A percentile compares a stretch with the other conserved stretches of the same genome.
Evolutionary conservation across 2,329 filamentous ascomycete species (phyloP).

Genomic region (Reticulascus tulasneorum): DNA sequence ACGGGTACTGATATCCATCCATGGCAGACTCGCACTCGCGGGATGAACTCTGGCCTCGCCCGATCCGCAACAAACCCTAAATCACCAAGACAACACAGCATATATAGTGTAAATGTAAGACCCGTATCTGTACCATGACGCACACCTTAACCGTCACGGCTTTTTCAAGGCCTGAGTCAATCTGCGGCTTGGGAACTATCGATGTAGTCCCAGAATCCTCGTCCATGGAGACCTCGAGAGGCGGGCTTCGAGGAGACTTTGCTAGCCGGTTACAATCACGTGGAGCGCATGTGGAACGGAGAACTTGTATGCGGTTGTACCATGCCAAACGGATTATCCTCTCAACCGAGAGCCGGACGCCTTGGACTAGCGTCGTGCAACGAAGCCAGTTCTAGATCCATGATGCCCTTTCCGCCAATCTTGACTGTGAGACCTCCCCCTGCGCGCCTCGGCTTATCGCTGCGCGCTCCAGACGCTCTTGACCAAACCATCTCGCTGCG

Average conservation of each 20-base stretch:
- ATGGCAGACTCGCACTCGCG: no score
- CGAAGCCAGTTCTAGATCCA: slow-evolving; percentile 18
- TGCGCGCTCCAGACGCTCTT: slow-evolving; percentile 92
- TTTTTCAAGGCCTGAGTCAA: slow-evolving; percentile 56
- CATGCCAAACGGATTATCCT: slow-evolving; percentile 16
- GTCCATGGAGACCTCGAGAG: slow-evolving; percentile 35
- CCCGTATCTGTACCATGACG: slow-evolving; percentile 65
- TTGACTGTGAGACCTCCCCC: neutral
- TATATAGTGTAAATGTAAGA: slow-evolving; percentile 53
- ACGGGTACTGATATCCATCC: no score
- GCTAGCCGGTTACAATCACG: slow-evolving; percentile 40
- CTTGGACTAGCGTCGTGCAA: slow-evolving; percentile 32
- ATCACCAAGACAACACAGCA: no score
- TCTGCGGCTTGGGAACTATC: slow-evolving; percentile 59
- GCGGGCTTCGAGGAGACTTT: slow-evolving; percentile 53
- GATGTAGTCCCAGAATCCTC: slow-evolving; percentile 52
- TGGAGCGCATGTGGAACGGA: slow-evolving; percentile 30
- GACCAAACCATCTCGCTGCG: slow-evolving; percentile 92
- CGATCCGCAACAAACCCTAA: no score
- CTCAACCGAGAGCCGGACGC: slow-evolving; percentile 35
- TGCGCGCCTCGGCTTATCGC: slow-evolving; percentile 41
- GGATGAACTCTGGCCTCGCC: no score
- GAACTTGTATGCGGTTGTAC: slow-evolving; percentile 18
- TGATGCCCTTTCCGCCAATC: slow-evolving; percentile 8
- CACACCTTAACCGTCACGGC: slow-evolving; percentile 51